Percentiles rank a stretch among this genome's conserved stretches.
These are phyloP conservation scores for Schrenkiella parvula DNA, from an alignment of 345 rosid species.

Conservation along the genomic window DNA sequence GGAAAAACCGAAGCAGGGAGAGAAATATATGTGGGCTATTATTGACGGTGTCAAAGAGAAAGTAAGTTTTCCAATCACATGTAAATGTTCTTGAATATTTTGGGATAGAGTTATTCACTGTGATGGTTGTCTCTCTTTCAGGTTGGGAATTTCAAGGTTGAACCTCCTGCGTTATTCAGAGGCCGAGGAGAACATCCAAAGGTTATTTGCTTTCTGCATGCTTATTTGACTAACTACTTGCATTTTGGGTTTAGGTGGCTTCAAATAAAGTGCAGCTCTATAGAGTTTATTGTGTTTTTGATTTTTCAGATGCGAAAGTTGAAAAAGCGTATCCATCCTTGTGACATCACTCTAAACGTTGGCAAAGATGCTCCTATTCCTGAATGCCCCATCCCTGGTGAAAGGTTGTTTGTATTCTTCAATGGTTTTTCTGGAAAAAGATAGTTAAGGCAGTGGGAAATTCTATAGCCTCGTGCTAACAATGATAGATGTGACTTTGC, in stretches of 20 bases:
- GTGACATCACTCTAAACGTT: slow-evolving; percentile 78
- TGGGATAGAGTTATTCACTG: neutral
- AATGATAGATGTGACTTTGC: slow-evolving; percentile 29
- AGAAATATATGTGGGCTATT: slow-evolving; percentile 92
- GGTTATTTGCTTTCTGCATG: slow-evolving; percentile 39
- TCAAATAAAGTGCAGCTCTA: neutral
- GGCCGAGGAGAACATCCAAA: slow-evolving; percentile 96
- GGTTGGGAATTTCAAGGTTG: slow-evolving; percentile 90
- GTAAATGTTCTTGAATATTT: slow-evolving; percentile 2
- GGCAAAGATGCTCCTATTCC: slow-evolving; percentile 77
- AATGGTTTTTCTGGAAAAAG: too few species aligned
- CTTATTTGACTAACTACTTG: neutral
- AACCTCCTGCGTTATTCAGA: slow-evolving; percentile 83
- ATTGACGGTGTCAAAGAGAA: slow-evolving; percentile 91
- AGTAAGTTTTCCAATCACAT: slow-evolving; percentile 35
- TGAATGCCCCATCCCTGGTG: slow-evolving; percentile 86
- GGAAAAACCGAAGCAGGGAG: slow-evolving; percentile 68
- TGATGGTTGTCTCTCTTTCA: slow-evolving; percentile 29
- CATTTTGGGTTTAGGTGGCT: neutral
- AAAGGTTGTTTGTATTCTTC: slow-evolving; percentile 42
- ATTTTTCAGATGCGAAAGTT: slow-evolving; percentile 77
- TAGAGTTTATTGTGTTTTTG: too few species aligned
- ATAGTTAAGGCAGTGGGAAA: neutral
- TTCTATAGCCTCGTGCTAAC: slow-evolving; percentile 17
- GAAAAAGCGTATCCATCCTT: slow-evolving; percentile 73